Evolutionary conservation across 768 basidiomycete genomes (phyloP).

Genomic region (Albatrellus ellisii): DNA sequence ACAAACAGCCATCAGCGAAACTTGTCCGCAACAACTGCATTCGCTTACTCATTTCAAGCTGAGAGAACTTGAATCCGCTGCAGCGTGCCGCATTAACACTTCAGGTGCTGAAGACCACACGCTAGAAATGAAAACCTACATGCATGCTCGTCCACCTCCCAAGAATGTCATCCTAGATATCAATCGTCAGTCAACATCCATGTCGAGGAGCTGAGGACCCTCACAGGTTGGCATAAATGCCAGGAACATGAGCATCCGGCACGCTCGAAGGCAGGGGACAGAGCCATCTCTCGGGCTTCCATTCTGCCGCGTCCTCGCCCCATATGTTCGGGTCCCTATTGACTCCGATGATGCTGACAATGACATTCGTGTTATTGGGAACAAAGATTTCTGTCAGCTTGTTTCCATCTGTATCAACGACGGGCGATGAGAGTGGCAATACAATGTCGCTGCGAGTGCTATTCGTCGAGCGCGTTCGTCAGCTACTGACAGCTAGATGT

Average conservation of each 20-base stretch:
- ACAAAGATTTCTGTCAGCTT: no score
- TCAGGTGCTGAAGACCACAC: background rate
- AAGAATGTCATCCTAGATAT: conserved; percentile 10
- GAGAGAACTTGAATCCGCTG: conserved; percentile 12
- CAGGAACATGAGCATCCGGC: conserved; percentile 25
- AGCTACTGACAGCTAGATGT: no score
- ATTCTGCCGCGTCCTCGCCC: conserved; percentile 35
- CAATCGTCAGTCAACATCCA: no score
- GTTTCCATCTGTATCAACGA: no score
- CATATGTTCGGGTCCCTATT: conserved; percentile 38
- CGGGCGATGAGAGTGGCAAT: no score
- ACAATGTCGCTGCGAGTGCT: no score
- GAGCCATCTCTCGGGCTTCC: conserved; percentile 44
- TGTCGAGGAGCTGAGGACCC: no score
- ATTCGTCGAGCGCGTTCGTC: no score
- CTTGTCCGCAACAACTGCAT: no score
- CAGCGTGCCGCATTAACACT: background rate
- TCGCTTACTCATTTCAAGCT: conserved; percentile 11
- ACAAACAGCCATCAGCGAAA: no score
- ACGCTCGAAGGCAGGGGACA: conserved; percentile 13
- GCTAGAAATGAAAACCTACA: conserved; percentile 1
- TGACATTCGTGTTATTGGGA: no score
- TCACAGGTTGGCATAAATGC: no score
- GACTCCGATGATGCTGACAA: conserved; percentile 31
- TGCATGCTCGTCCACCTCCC: conserved; percentile 9